Evolutionary conservation across 352 stramenopile genomes (phyloP).

Genomic region (Globisporangium solare): DNA sequence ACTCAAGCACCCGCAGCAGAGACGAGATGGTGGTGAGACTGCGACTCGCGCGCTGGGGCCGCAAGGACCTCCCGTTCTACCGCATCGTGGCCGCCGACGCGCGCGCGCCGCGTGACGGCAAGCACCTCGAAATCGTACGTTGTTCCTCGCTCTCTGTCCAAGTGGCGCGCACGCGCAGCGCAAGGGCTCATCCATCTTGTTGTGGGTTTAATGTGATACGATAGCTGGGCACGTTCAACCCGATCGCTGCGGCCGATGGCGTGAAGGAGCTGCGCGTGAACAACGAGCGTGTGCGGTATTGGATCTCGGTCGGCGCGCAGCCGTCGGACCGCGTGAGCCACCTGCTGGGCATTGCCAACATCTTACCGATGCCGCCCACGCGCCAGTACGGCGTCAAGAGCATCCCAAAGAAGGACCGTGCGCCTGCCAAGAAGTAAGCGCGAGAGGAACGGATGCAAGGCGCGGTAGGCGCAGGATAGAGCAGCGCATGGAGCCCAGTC

Average conservation of each 20-base stretch:
- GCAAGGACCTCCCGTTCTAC: conserved; percentile 88
- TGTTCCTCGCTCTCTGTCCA: not conserved
- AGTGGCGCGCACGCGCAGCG: too few relatives aligned
- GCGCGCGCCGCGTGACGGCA: conserved; percentile 76
- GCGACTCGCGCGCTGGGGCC: conserved; percentile 78
- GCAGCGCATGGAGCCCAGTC: too few relatives aligned
- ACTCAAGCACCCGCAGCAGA: not conserved
- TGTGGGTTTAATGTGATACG: too few relatives aligned
- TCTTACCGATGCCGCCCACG: conserved; percentile 79
- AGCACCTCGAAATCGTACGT: conserved; percentile 84
- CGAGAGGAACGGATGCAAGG: not conserved
- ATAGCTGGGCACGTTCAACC: conserved; percentile 85
- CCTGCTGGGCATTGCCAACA: conserved; percentile 75
- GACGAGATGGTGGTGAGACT: conserved; percentile 79
- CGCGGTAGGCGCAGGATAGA: not conserved
- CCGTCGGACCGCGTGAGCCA: conserved; percentile 80
- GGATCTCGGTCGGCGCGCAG: conserved; percentile 84
- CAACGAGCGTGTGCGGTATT: conserved; percentile 83
- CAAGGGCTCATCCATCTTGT: too few relatives aligned
- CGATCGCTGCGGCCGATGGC: conserved; percentile 73
- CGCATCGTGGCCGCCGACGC: conserved; percentile 84
- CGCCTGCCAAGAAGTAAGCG: conserved; percentile 36
- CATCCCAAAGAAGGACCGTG: conserved; percentile 78
- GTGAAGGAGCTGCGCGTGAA: conserved; percentile 88
- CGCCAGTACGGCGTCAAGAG: conserved; percentile 84